These are phyloP conservation scores for Thozetella sp. DNA, from an alignment of 495 filamentous ascomycete species.

Conservation along the genomic window DNA sequence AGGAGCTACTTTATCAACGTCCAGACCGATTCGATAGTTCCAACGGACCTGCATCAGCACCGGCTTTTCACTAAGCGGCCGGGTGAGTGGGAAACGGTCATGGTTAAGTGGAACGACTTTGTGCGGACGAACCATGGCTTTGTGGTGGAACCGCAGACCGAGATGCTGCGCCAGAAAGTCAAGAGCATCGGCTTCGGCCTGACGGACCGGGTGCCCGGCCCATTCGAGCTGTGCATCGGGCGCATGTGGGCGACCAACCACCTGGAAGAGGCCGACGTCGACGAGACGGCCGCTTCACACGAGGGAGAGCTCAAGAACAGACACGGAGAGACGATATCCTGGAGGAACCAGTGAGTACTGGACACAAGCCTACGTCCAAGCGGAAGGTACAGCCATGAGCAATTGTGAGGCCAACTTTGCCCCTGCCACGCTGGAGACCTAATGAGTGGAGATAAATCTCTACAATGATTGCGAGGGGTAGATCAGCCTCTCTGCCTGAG, in stretches of 20 bases:
- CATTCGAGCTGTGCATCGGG: constrained; percentile 82
- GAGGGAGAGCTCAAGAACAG: constrained; percentile 47
- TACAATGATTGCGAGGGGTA: too few species aligned
- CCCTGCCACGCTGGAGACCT: too few species aligned
- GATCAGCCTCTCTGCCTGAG: too few species aligned
- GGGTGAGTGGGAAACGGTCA: constrained; percentile 89
- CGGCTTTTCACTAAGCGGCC: constrained; percentile 78
- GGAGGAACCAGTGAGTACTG: constrained; percentile 33
- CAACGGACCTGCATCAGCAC: constrained; percentile 95
- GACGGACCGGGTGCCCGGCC: constrained; percentile 85
- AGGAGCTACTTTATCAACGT: constrained; percentile 93
- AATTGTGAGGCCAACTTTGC: too few species aligned
- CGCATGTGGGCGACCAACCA: constrained; percentile 81
- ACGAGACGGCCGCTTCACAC: constrained; percentile 7
- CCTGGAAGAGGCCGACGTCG: constrained; percentile 38
- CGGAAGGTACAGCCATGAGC: neutral
- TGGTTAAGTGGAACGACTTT: constrained; percentile 89
- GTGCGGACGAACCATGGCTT: constrained; percentile 91
- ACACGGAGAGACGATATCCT: constrained; percentile 44
- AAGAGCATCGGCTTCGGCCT: constrained; percentile 83
- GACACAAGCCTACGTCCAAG: neutral
- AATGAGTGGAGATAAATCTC: too few species aligned
- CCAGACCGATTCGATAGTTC: constrained; percentile 89
- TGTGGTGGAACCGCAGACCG: constrained; percentile 88
- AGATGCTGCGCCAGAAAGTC: constrained; percentile 82